Percentiles rank a stretch among this genome's conserved stretches.
These are phyloP conservation scores for Podospora didyma DNA, from an alignment of 495 filamentous ascomycete species.

Conservation along the genomic window DNA sequence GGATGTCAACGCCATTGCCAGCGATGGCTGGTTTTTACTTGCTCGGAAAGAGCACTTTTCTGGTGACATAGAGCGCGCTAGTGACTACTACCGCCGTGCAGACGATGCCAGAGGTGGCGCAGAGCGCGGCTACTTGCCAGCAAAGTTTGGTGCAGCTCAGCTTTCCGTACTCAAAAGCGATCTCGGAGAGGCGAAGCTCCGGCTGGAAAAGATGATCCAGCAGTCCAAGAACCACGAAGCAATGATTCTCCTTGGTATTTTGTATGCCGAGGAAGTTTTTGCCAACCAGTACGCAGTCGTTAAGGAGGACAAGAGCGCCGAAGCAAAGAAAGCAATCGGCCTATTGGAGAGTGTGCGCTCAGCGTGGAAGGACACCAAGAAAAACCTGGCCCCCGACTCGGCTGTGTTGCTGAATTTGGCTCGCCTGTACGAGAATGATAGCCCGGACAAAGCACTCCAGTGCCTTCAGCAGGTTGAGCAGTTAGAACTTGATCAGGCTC, in stretches of 20 bases:
- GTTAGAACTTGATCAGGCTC: conserved; percentile 71
- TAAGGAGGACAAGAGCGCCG: conserved; percentile 83
- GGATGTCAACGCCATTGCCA: conserved; percentile 91
- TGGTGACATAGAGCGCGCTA: conserved; percentile 62
- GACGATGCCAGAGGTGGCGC: conserved; percentile 84
- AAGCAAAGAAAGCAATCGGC: conserved; percentile 76
- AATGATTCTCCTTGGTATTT: conserved; percentile 80
- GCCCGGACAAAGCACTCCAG: conserved; percentile 84
- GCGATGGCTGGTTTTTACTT: conserved; percentile 93
- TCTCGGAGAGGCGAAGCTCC: conserved; percentile 85
- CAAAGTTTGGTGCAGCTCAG: conserved; percentile 89
- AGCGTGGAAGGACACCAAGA: conserved; percentile 85
- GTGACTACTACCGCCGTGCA: conserved; percentile 78
- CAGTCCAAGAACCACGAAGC: conserved; percentile 82
- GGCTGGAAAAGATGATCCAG: conserved; percentile 88
- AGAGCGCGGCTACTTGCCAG: conserved; percentile 83
- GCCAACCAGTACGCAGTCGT: conserved; percentile 61
- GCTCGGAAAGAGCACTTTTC: conserved; percentile 81
- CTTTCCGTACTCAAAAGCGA: conserved; percentile 80
- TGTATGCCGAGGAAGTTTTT: conserved; percentile 94
- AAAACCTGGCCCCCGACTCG: conserved; percentile 71
- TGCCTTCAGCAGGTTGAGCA: conserved; percentile 88
- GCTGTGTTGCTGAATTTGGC: conserved; percentile 90
- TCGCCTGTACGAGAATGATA: conserved; percentile 79
- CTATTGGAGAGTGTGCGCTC: conserved; percentile 79